These are phyloP conservation scores for Neurospora cerealis DNA, from an alignment of 495 filamentous ascomycete genomes.

Conservation along the genomic window DNA sequence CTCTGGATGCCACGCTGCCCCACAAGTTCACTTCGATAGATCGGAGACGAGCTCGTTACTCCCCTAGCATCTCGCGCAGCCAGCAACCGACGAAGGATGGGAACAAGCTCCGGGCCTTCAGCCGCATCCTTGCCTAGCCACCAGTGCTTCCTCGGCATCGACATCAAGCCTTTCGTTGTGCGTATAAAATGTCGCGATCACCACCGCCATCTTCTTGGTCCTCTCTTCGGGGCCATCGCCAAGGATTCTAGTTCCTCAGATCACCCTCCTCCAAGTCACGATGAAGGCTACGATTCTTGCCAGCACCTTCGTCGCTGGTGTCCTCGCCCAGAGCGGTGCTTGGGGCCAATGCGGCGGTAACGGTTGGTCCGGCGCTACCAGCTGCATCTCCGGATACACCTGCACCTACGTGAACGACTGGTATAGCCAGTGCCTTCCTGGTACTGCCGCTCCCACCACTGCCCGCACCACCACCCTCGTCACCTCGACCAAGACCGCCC, in stretches of 20 bases:
- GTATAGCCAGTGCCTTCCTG: slow-evolving; percentile 33
- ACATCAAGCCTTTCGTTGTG: not conserved
- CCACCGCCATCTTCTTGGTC: not conserved
- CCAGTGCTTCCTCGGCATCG: not conserved
- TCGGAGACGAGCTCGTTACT: not conserved
- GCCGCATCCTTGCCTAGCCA: slow-evolving; percentile 1
- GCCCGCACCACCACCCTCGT: slow-evolving; percentile 6
- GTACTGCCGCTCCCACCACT: slow-evolving; percentile 7
- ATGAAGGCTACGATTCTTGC: slow-evolving; percentile 23
- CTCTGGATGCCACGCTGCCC: slow-evolving; percentile 4
- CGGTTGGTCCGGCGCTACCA: slow-evolving; percentile 28
- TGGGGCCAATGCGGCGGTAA: slow-evolving; percentile 39
- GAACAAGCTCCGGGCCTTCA: not conserved
- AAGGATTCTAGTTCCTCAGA: not conserved
- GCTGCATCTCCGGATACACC: slow-evolving; percentile 29
- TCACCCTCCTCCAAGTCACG: not conserved
- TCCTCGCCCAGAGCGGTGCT: slow-evolving; percentile 15
- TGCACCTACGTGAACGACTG: slow-evolving; percentile 34
- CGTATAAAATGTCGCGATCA: not conserved
- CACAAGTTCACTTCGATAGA: not conserved
- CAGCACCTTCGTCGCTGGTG: slow-evolving; percentile 13
- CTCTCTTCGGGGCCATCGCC: not conserved
- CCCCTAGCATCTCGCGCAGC: slow-evolving; percentile 3
- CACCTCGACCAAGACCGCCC: slow-evolving; percentile 9
- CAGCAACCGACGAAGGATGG: not conserved